Percentiles rank a stretch among this genome's conserved stretches.
phyloP scores from a whole-genome alignment of 2,329 filamentous ascomycete species.

The Aspergillus novoparasiticus region DNA sequence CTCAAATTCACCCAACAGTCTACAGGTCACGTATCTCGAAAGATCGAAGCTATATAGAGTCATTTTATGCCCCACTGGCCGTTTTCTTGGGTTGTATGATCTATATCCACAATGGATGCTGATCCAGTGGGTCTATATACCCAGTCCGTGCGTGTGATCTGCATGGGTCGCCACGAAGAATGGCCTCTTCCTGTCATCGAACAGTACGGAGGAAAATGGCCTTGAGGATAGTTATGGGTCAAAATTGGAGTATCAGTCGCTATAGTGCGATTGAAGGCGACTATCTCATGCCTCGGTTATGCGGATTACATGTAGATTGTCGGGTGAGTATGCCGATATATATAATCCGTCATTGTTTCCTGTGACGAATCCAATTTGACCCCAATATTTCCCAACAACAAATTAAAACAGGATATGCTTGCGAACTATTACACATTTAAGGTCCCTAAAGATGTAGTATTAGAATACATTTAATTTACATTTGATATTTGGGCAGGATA shows the following conservation, averaged over 20 bases:
- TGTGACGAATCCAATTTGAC: too few relatives aligned
- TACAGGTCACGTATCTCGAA: too few relatives aligned
- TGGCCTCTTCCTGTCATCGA: not conserved
- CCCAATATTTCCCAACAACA: too few relatives aligned
- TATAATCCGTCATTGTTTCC: not conserved
- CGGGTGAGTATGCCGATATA: not conserved
- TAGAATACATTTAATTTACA: too few relatives aligned
- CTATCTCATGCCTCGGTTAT: not conserved
- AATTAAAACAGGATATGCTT: too few relatives aligned
- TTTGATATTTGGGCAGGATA: too few relatives aligned
- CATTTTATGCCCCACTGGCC: too few relatives aligned
- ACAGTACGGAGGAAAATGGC: not conserved
- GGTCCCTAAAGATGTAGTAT: rapidly evolving
- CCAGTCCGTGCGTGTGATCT: not conserved
- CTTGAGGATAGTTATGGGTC: too few relatives aligned
- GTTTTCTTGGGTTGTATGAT: not conserved
- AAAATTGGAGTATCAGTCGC: not conserved
- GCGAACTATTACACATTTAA: too few relatives aligned
- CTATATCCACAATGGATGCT: not conserved
- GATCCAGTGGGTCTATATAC: not conserved
- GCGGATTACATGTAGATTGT: rapidly evolving
- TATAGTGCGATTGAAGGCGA: not conserved
- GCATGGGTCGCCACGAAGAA: not conserved
- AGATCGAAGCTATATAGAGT: too few relatives aligned
- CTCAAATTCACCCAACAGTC: too few relatives aligned